A percentile compares a stretch with the other conserved stretches of the same genome.
These are phyloP conservation scores for Venustampulla echinocandica DNA, from an alignment of 495 filamentous ascomycete species.

Conservation along the genomic window DNA sequence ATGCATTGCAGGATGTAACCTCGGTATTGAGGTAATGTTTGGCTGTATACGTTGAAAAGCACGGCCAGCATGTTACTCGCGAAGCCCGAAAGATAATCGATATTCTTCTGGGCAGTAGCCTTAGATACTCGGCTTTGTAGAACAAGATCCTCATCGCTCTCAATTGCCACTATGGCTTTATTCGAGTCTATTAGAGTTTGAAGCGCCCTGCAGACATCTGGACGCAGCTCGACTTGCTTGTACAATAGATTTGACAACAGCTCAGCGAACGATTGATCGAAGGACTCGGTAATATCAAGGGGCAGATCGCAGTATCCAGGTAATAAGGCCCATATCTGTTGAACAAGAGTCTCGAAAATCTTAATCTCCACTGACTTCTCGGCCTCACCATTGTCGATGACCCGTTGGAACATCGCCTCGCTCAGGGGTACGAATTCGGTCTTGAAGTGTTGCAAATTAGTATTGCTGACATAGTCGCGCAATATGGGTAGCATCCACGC, in stretches of 20 bases:
- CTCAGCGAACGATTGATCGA: constrained; percentile 89
- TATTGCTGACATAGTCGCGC: constrained; percentile 76
- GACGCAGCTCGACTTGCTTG: constrained; percentile 76
- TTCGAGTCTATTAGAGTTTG: constrained; percentile 87
- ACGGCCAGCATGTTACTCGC: constrained; percentile 85
- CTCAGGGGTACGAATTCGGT: constrained; percentile 80
- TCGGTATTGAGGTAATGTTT: constrained; percentile 85
- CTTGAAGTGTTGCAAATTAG: constrained; percentile 76
- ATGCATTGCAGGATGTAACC: constrained; percentile 87
- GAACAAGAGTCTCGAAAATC: constrained; percentile 92
- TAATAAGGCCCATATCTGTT: constrained; percentile 91
- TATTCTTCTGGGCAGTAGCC: constrained; percentile 62
- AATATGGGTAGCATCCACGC: constrained; percentile 93
- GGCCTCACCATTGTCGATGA: constrained; percentile 65
- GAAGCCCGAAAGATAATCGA: constrained; percentile 67
- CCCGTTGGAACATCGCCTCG: constrained; percentile 79
- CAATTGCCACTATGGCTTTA: constrained; percentile 58
- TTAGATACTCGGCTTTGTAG: constrained; percentile 66
- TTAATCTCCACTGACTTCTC: constrained; percentile 92
- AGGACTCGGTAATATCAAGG: constrained; percentile 62
- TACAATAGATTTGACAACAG: constrained; percentile 85
- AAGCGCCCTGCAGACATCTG: constrained; percentile 77
- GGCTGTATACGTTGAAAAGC: constrained; percentile 94
- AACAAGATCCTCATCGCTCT: constrained; percentile 54
- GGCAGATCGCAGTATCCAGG: constrained; percentile 93